Percentiles rank a stretch among this genome's conserved stretches.
These are phyloP conservation scores for Asparagopsis taxiformis DNA, from an alignment of 31 red algal species.

Conservation along the genomic window DNA sequence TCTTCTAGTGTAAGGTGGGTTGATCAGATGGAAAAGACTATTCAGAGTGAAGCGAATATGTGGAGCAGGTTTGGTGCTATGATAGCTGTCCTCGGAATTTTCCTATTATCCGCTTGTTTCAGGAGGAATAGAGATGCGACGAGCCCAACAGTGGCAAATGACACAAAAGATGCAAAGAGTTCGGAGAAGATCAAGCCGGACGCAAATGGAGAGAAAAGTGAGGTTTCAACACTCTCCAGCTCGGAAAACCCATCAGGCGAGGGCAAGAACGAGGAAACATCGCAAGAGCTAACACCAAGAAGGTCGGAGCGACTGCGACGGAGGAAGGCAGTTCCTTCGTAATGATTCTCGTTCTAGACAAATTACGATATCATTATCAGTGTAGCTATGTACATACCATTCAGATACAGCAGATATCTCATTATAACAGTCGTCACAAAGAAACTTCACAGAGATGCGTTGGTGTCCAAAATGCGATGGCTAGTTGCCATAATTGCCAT, in stretches of 20 bases:
- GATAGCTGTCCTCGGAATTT: slow-evolving; percentile 5
- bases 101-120: slow-evolving; percentile 2
- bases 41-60: slow-evolving; percentile 17
- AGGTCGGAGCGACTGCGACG: background rate
- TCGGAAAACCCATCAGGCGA: too few species aligned
- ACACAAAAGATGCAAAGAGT: too few species aligned
- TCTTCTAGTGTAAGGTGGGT: slow-evolving; percentile 58
- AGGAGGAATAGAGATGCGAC: background rate
- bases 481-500: slow-evolving; percentile 2
- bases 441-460: too few species aligned
- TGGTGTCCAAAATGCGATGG: slow-evolving; percentile 1
- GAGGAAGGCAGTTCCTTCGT: background rate
- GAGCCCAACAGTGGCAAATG: background rate
- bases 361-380: too few species aligned
- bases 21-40: slow-evolving; percentile 40
- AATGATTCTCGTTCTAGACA: too few species aligned
- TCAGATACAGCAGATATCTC: too few species aligned
- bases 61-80: slow-evolving; percentile 16
- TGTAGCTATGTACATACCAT: too few species aligned
- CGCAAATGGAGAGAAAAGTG: too few species aligned
- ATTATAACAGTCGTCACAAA: too few species aligned
- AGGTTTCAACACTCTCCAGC: too few species aligned
- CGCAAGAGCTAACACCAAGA: background rate
- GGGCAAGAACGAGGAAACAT: background rate
- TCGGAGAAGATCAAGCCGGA: too few species aligned